Conservation (phyloP, 257 asterid species). For the Solanum corneliomulleri region DNA sequence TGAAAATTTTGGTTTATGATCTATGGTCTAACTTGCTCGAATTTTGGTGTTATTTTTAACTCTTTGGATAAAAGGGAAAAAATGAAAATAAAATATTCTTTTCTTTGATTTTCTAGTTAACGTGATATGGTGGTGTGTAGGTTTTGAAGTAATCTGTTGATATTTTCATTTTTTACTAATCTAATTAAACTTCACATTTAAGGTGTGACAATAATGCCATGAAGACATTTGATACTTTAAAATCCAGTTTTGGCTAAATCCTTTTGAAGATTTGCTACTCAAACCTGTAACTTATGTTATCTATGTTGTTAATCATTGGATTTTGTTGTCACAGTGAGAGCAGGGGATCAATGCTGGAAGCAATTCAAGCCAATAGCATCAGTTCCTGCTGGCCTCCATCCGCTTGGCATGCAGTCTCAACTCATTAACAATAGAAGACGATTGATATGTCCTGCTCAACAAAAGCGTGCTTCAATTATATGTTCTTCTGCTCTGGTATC, state of each 20-base stretch:
- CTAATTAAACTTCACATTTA: neutral
- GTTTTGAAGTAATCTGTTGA: neutral
- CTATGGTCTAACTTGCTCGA: neutral
- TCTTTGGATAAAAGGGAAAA: neutral
- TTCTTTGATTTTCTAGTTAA: neutral
- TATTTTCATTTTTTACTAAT: neutral
- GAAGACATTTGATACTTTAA: neutral
- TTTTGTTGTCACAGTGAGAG: slow-evolving; percentile 18
- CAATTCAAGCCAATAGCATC: slow-evolving; percentile 14
- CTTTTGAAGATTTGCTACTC: neutral
- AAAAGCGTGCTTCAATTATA: slow-evolving; percentile 26
- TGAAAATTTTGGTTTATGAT: neutral
- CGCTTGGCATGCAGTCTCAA: slow-evolving; percentile 17
- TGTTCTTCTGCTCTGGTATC: slow-evolving; percentile 65
- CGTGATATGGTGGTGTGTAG: neutral
- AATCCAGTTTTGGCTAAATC: neutral
- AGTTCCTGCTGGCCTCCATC: slow-evolving; percentile 21
- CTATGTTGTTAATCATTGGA: neutral
- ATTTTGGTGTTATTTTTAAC: neutral
- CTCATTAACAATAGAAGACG: slow-evolving; percentile 17
- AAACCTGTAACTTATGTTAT: neutral
- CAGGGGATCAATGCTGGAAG: slow-evolving; percentile 14
- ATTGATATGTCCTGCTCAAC: slow-evolving; percentile 1
- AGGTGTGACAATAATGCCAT: neutral
- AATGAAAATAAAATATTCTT: neutral